Evolutionary conservation across 768 basidiomycete genomes (phyloP), one percentile per base, ranked within the genome.

Genomic region (Calocera viscosa): DNA sequence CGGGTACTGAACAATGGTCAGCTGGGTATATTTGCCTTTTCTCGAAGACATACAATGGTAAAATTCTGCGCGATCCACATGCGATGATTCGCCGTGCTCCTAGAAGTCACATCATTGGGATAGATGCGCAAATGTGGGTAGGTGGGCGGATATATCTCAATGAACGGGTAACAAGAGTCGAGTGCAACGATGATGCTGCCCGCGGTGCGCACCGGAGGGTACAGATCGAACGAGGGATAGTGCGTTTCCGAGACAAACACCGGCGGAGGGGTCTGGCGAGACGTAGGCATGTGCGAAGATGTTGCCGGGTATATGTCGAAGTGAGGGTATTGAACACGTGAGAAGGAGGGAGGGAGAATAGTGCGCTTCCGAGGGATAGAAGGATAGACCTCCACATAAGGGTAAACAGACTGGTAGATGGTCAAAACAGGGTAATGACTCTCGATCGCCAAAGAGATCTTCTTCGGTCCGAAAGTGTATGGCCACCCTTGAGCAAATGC

Each of bases 51-150:
- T 47, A 64, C 67, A 70, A 22, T 66, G 41, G 22, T 70, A 30
- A 63, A 70, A 68, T n/a, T 28, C 28, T 30, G 68, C 41, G 19
- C n/a, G 35, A 14, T 34, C 67, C 47, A 22, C 63, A n/a, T n/a
- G 43, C 67, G 19, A 1, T n/a, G 14, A 65, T n/a, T 16, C 65
- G 34, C 47, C 33, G 19, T 8, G n/a, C 26, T 28, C n/a, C n/a
- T 26, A 63, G 41, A 65, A 19, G 14, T 53, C 40, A 43, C 47
- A 19, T 34, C 33, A 19, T 43, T 40, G 19, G 70, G 70, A 47
- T 69, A 71, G 60, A 66, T 64, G 17, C 47, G 63, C 49, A 66
- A 35, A 35, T 53, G 17, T 14, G 69, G 69, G 64, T 70, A 70
- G 2, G 60, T 64, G 3, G 43, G 24, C 11, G 69, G 68, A 40